Base-by-base conservation (phyloP, 169 alveolate species). In the Miamiensis avidus region DNA sequence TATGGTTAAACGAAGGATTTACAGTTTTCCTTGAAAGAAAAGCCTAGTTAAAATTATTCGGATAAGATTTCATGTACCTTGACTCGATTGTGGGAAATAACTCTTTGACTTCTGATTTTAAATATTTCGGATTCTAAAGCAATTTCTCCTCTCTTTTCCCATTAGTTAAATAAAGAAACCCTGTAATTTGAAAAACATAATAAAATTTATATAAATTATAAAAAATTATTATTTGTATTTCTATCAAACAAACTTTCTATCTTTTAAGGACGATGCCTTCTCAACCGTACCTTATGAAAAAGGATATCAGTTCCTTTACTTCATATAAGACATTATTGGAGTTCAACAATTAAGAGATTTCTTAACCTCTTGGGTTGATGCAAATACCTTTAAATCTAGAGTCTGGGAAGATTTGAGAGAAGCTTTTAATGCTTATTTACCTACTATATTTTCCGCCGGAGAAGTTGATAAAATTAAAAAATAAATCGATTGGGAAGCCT, bases 1-100 rank as follows among this genome's bases (percentile, higher is more conserved):
- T 97, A 90, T 97, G 99, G 99, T 89, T 97, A 25, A 97, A 97
- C 78, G 99, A 97, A 85, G 99, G 99, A 16, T 95, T 97, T 85
- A 95, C 98, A 27, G 96, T 95, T 33, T 97, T 89, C 88, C 78
- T 93, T 33, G 97, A 97, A 87, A 92, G 99, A 86, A 89, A 96
- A 82, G 92, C 93, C 15, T 82, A 92, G 1, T 86, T 89, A 77
- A 74, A 26, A 31, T 64, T 93, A 31, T 84, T 82, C 29, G 97
- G 96, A 30, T 82, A 82, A 65, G 95, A 91, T 29, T 82, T 74
- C 29, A 85, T 94, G 0, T 77, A 84, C 28, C 69, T 92, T 25
- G 92, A 94, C 69, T 91, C 96, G 29, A 76, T 72, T n/a, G 89
- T 82, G 0, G 96, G 94, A 31, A 75, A 88, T 74, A 78, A 81